These are phyloP conservation scores for Candida sanyaensis DNA, from an alignment of 1,139 yeast species.

Conservation along the genomic window DNA sequence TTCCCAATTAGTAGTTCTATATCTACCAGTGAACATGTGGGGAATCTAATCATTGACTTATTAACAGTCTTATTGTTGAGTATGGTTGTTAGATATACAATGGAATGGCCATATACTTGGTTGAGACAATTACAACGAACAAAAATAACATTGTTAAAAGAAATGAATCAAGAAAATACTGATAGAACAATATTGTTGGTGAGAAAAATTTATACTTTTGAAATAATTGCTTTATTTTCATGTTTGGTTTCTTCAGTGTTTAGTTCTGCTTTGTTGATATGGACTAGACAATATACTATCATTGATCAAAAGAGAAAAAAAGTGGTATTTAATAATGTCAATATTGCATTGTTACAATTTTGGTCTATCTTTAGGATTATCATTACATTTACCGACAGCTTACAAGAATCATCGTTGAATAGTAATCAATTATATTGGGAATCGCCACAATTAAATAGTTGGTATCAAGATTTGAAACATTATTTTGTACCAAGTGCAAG, in stretches of 20 bases:
- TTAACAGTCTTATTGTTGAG: slow-evolving; percentile 29
- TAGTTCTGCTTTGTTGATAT: slow-evolving; percentile 27
- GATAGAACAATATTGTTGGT: slow-evolving; percentile 13
- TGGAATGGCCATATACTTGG: slow-evolving; percentile 44
- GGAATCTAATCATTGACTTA: slow-evolving; percentile 27
- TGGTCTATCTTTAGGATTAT: slow-evolving; percentile 31
- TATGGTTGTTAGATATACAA: slow-evolving; percentile 27
- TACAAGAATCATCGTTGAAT: slow-evolving; percentile 14
- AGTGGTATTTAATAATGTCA: slow-evolving; percentile 34
- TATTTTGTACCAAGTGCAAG: slow-evolving; percentile 15
- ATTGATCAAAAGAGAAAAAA: slow-evolving; percentile 29
- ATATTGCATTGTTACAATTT: slow-evolving; percentile 28
- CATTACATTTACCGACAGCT: slow-evolving; percentile 13
- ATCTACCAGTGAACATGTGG: slow-evolving; percentile 18
- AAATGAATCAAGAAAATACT: slow-evolving; percentile 15
- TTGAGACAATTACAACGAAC: slow-evolving; percentile 23
- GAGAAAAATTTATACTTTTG: slow-evolving; percentile 20
- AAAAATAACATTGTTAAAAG: slow-evolving; percentile 20
- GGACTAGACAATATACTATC: slow-evolving; percentile 26
- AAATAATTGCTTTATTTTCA: slow-evolving; percentile 23
- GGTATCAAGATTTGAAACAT: slow-evolving; percentile 15
- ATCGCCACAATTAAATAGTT: slow-evolving; percentile 9
- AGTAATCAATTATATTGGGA: slow-evolving; percentile 7
- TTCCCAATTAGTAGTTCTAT: slow-evolving; percentile 12
- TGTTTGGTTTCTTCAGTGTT: slow-evolving; percentile 26